Base-by-base conservation (phyloP, 306 rosid genomes). In the Corylus avellana region DNA sequence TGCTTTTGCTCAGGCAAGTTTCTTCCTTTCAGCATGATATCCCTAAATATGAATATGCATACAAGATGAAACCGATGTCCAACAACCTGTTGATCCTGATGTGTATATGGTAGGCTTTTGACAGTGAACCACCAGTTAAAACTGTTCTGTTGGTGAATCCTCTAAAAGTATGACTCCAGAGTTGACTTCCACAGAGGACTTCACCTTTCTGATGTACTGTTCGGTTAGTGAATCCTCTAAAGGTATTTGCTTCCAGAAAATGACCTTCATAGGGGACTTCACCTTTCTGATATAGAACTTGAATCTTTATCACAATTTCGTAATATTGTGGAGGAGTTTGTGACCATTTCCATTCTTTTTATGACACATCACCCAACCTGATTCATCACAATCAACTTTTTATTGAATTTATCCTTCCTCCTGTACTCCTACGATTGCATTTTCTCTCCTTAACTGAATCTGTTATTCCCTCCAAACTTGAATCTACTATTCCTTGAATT, bases 1-100 rank as follows among this genome's bases (percentile, higher is more conserved):
- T 58, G 97, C 87, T 83, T 95, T 91, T 76, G 67, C 83, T 77
- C 92, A 89, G 98, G 98, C 91, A 91, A 91, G 96, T 91, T 84
- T 75, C 67, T n/a, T 62, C 59, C 48, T 67, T 76, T 66, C 35
- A 77, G 64, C 82, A 12, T 74, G 10, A 42, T 68, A 42, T 81
- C 78, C 78, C 32, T 81, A 18, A 68, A 76, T 54, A 75, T 78
- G 78, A 74, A 17, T 76, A 47, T 35, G 12, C n/a, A 44, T 77
- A 66, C 66, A 47, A 56, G 50, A 70, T 79, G 79, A 63, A 67
- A 46, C 72, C 25, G 2, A 59, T 67, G 20, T 37, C 42, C 17
- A 32, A 64, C 8, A 59, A 35, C 70, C 70, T 10, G 37, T 64
- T 64, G 48, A 64, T 32, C 48, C 47, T 66, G 71, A 37, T 25